A percentile compares a stretch with the other conserved stretches of the same genome.
Evolutionary conservation across 345 rosid genomes (phyloP).

Genomic region (Citropsis articulata): DNA sequence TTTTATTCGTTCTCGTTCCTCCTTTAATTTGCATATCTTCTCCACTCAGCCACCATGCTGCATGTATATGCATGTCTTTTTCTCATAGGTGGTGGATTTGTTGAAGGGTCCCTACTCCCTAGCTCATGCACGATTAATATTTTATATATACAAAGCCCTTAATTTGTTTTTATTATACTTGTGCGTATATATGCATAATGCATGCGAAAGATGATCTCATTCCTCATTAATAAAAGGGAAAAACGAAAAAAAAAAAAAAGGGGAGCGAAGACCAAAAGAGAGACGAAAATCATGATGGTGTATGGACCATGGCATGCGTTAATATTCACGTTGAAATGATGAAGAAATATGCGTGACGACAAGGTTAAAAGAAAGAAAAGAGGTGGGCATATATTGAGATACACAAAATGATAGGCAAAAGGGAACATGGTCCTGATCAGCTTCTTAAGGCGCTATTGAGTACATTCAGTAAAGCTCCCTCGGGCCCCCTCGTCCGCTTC

Average conservation of each 20-base stretch:
- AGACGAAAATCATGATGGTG: background rate
- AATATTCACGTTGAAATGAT: constrained; percentile 7
- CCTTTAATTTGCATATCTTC: constrained; percentile 2
- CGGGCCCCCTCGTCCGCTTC: background rate
- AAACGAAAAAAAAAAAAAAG: no score
- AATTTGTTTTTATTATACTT: background rate
- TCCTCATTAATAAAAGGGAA: no score
- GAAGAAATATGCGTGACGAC: background rate
- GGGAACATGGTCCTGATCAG: constrained; percentile 8
- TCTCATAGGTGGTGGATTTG: constrained; percentile 5
- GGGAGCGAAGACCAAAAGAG: background rate
- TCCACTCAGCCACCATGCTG: constrained; percentile 4
- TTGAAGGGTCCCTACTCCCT: background rate
- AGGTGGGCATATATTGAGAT: background rate
- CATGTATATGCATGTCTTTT: background rate
- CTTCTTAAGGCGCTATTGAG: background rate
- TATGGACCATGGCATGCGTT: constrained; percentile 2
- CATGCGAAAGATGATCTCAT: background rate
- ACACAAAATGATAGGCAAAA: constrained; percentile 9
- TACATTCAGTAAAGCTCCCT: background rate
- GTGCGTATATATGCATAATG: background rate
- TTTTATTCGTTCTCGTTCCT: background rate
- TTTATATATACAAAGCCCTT: no score
- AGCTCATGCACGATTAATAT: background rate
- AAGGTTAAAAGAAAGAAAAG: background rate